Evolutionary conservation across 371 early-diverging fungal genomes (phyloP), one percentile per base, ranked within the genome.

Genomic region (Nematocida sp.): DNA sequence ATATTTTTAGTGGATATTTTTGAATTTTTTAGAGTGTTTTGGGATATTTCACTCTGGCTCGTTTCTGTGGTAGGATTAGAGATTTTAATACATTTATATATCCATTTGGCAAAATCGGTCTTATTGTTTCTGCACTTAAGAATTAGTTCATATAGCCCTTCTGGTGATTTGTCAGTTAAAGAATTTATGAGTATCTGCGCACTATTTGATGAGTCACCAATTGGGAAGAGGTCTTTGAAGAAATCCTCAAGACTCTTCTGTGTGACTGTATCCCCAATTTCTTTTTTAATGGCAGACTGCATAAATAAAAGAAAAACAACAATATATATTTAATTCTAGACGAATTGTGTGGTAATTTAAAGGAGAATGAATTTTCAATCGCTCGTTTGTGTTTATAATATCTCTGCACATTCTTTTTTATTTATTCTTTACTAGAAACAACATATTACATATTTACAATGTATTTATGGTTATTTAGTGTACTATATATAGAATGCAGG

Each of bases 31-130:
- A 33, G 33, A 33, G 33, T 33, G 33, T 2, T 33, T 33, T 33
- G 33, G 0, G 33, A 33, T 33, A 33, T 33, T 33, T 33, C 33
- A 33, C 33, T 54, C n/a, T 54, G 54, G 54, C 13, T 13, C 54
- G 54, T 15, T 13, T 20, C n/a, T 13, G 54, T 15, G 54, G 20
- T 13, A 54, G 54, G 54, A 54, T 54, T 54, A 15, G 54, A 20
- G 54, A 20, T 33, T 25, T 58, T 60, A 9, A 45, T 44, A 42
- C 33, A 64, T 11, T 64, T 64, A 23, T 42, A 78, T 56, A 78
- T 56, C 80, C 80, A 78, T n/a, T 62, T 55, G 0, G 80, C 69
- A 56, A 66, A 78, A 15, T 55, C 33, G 9, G n/a, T 45, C 45
- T 56, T 56, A 33, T 56, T 78, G n/a, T 78, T 33, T 39, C 70